phyloP scores from a whole-genome alignment of 371 early-diverging fungal genomes.

The Syncephalastrum racemosum region DNA sequence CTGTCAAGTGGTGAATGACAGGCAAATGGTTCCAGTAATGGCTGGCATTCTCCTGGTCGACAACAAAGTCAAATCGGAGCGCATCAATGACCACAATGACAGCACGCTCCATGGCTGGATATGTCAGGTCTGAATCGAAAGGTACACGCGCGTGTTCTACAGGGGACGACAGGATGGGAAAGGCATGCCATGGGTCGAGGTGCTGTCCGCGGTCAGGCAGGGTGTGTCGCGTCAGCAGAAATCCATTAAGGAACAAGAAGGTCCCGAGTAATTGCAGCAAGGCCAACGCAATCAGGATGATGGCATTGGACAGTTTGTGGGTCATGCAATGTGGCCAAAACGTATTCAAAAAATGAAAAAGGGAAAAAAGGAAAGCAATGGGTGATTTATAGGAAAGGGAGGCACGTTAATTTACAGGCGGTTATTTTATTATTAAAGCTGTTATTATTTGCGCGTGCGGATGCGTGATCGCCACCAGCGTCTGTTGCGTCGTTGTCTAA shows the following conservation, averaged over 20 bases:
- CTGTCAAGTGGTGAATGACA: slow-evolving; percentile 54
- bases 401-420: too few relatives aligned
- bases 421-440: too few relatives aligned
- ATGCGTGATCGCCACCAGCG: slow-evolving; percentile 3
- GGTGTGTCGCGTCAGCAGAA: slow-evolving; percentile 77
- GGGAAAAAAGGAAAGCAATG: too few relatives aligned
- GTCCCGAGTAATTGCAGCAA: slow-evolving; percentile 43
- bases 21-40: slow-evolving; percentile 80
- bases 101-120: slow-evolving; percentile 62
- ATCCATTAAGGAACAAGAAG: slow-evolving; percentile 81
- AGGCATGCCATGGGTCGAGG: neutral
- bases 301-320: neutral
- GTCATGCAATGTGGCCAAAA: too few relatives aligned
- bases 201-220: slow-evolving; percentile 24
- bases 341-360: too few relatives aligned
- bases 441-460: too few relatives aligned
- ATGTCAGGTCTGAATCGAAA: slow-evolving; percentile 5
- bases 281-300: slow-evolving; percentile 15
- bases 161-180: neutral
- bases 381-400: too few relatives aligned
- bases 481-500: slow-evolving; percentile 3
- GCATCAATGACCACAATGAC: slow-evolving; percentile 90
- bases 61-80: slow-evolving; percentile 78
- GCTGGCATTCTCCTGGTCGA: slow-evolving; percentile 18
- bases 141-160: neutral